These are phyloP conservation scores for Candida nitratophila DNA, from an alignment of 805 yeast species.

Conservation along the genomic window DNA sequence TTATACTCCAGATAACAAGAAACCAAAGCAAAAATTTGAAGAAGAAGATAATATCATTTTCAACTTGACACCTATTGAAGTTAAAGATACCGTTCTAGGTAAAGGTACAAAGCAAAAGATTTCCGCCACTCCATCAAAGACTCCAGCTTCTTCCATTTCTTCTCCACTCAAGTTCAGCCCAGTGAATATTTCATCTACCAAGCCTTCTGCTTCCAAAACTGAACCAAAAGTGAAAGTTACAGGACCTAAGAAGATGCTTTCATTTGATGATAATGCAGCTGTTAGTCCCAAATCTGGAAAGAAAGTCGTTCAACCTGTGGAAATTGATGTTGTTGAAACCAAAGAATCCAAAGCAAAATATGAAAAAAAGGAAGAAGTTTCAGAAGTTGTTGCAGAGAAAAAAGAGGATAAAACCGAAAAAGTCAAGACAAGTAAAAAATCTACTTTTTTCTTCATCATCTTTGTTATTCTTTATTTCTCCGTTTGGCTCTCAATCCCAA, in stretches of 20 bases:
- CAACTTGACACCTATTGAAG: background rate
- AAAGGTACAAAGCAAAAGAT: background rate
- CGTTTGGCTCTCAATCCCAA: conserved; percentile 4
- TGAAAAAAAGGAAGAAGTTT: background rate
- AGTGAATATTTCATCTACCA: background rate
- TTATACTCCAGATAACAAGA: background rate
- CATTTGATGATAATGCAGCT: background rate
- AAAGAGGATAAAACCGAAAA: background rate
- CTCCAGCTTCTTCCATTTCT: no score
- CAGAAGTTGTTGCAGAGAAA: background rate
- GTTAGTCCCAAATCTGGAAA: background rate
- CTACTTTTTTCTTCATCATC: background rate
- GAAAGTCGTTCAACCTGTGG: no score
- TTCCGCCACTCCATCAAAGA: no score
- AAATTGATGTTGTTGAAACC: background rate
- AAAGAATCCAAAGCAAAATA: background rate
- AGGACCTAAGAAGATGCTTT: background rate
- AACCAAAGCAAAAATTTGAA: background rate
- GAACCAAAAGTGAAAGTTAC: background rate
- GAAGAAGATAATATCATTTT: background rate
- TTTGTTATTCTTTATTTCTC: conserved; percentile 13
- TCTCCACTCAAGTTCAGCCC: background rate
- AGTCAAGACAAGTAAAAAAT: no score
- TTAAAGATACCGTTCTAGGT: background rate
- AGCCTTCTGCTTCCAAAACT: background rate